Evolutionary conservation across 768 basidiomycete genomes (phyloP).

Genomic region (Collybiopsis luxurians): DNA sequence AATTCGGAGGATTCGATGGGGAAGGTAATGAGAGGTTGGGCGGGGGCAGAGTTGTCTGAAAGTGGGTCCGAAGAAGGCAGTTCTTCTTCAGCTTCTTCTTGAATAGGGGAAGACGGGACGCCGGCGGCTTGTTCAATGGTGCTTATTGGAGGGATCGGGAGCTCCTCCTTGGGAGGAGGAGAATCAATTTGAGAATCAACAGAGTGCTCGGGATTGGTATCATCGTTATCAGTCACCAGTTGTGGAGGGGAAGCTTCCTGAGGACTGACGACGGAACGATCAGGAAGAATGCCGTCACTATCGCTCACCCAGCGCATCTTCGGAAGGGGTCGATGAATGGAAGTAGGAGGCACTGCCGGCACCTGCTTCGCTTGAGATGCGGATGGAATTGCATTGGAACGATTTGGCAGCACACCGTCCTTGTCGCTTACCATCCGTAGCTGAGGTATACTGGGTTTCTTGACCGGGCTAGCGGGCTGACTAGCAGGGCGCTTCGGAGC

Average conservation of each 20-base stretch:
- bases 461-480: not conserved
- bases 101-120: not conserved
- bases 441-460: not conserved
- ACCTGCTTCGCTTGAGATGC: not conserved
- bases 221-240: too few species aligned
- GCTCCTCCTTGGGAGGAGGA: too few species aligned
- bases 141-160: not conserved
- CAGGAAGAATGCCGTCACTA: not conserved
- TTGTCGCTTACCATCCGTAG: constrained; percentile 3
- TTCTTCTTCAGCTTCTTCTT: not conserved
- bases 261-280: not conserved
- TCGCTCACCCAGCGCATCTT: constrained; percentile 1
- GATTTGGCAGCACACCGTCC: not conserved
- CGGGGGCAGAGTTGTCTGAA: not conserved
- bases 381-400: not conserved
- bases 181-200: too few species aligned
- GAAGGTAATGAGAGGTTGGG: not conserved
- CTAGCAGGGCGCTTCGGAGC: not conserved
- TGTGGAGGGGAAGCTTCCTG: too few species aligned
- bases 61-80: not conserved
- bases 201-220: too few species aligned
- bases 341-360: not conserved
- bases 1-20: not conserved
- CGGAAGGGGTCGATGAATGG: not conserved
- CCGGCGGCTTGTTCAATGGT: not conserved